Evolutionary conservation across 2,329 filamentous ascomycete species (phyloP).

Genomic region (Cladosporium sp.): DNA sequence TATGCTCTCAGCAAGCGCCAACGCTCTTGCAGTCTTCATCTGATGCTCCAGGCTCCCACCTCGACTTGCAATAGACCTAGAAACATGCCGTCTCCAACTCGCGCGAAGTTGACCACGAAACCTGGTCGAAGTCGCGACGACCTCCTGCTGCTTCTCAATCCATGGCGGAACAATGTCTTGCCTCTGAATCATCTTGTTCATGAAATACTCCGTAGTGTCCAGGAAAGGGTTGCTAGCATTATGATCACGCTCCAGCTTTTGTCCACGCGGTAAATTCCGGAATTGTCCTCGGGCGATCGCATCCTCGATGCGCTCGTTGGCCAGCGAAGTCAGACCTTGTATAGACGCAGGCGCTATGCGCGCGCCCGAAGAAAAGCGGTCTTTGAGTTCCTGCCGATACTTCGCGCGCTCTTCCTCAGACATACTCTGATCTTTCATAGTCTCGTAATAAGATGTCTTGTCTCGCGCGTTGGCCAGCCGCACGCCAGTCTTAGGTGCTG

Average conservation of each 20-base stretch:
- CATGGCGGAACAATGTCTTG: conserved; percentile 95
- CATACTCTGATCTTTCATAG: conserved; percentile 57
- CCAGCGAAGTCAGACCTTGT: conserved; percentile 75
- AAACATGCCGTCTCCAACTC: conserved; percentile 84
- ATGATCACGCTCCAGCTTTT: conserved; percentile 76
- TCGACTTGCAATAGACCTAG: conserved; percentile 71
- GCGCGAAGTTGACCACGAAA: conserved; percentile 75
- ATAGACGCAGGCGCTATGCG: conserved; percentile 72
- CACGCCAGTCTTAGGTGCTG: conserved; percentile 42
- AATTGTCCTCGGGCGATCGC: conserved; percentile 92
- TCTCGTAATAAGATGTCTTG: conserved; percentile 56
- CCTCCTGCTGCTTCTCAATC: conserved; percentile 98
- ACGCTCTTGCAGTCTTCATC: conserved; percentile 67
- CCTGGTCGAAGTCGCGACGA: conserved; percentile 65
- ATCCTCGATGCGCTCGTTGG: conserved; percentile 90
- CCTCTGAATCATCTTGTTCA: conserved; percentile 97
- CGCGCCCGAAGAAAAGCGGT: conserved; percentile 73
- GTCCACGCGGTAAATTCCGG: conserved; percentile 76
- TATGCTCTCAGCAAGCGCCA: conserved; percentile 71
- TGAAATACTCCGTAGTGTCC: conserved; percentile 94
- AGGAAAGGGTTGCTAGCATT: conserved; percentile 85
- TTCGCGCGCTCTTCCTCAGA: conserved; percentile 72
- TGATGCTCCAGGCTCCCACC: conserved; percentile 76
- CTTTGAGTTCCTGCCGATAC: conserved; percentile 70
- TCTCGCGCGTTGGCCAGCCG: conserved; percentile 61